phyloP scores from a whole-genome alignment of 2,329 filamentous ascomycete genomes.

The Dothidotthia symphoricarpi region DNA sequence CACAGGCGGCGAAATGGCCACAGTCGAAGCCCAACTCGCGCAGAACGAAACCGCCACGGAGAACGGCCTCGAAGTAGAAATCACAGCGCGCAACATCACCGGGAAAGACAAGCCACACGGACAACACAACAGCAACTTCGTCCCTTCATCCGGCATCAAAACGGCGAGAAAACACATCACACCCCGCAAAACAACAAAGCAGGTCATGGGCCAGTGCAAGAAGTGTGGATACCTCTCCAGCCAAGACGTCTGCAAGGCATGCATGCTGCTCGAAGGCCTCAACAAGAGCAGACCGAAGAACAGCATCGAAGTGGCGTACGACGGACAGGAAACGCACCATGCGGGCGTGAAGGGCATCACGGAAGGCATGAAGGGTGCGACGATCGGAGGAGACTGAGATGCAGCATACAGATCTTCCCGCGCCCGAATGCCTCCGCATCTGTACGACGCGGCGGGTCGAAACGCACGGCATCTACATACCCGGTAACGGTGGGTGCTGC shows the following conservation, averaged over 20 bases:
- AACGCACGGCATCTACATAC: no score
- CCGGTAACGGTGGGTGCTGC: no score
- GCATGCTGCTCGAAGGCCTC: slow-evolving; percentile 80
- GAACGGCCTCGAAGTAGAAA: slow-evolving; percentile 63
- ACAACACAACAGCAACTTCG: slow-evolving; percentile 16
- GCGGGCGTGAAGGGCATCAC: slow-evolving; percentile 21
- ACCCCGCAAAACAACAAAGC: slow-evolving; percentile 48
- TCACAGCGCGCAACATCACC: slow-evolving; percentile 44
- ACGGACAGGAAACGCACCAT: slow-evolving; percentile 6
- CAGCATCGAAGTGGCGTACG: slow-evolving; percentile 31
- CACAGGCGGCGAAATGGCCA: slow-evolving; percentile 74
- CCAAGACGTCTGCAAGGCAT: slow-evolving; percentile 91
- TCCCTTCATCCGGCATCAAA: slow-evolving; percentile 17
- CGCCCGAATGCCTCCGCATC: no score
- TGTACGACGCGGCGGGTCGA: no score
- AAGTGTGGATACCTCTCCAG: slow-evolving; percentile 95
- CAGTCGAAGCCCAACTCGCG: slow-evolving; percentile 72
- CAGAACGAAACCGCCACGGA: slow-evolving; percentile 61
- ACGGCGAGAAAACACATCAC: slow-evolving; percentile 22
- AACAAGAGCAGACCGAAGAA: slow-evolving; percentile 66
- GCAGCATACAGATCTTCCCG: neutral
- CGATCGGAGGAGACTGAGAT: slow-evolving; percentile 21
- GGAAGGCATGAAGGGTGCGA: slow-evolving; percentile 23
- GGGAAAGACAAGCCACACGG: slow-evolving; percentile 44
- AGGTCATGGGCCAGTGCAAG: slow-evolving; percentile 78